A percentile compares a stretch with the other conserved stretches of the same genome.
Evolutionary conservation across 176 grass and related monocot species (phyloP).

Genomic region (Dendrocalamus sinicus): DNA sequence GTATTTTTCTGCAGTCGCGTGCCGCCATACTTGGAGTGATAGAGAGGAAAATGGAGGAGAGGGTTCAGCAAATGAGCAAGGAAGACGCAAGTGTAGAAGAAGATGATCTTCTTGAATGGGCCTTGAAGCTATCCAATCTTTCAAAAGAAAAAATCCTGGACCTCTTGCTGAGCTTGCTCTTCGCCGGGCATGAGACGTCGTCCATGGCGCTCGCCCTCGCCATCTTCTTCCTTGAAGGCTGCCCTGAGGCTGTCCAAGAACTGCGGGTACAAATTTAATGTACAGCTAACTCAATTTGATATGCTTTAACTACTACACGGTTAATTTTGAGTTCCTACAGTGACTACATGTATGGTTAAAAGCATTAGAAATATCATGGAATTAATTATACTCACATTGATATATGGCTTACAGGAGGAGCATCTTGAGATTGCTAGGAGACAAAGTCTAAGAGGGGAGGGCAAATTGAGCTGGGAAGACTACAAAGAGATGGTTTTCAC

Average conservation of each 20-base stretch:
- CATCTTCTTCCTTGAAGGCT: slow-evolving; percentile 91
- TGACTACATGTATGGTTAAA: neutral
- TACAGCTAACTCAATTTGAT: neutral
- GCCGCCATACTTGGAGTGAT: slow-evolving; percentile 79
- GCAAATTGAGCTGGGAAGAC: slow-evolving; percentile 88
- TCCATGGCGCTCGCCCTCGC: slow-evolving; percentile 82
- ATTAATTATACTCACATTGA: slow-evolving; percentile 29
- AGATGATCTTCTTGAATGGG: slow-evolving; percentile 93
- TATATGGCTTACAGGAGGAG: slow-evolving; percentile 62
- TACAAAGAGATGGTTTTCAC: slow-evolving; percentile 99
- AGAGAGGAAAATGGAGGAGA: slow-evolving; percentile 81
- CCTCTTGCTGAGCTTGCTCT: slow-evolving; percentile 89
- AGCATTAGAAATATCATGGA: slow-evolving; percentile 28
- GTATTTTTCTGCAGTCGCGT: slow-evolving; percentile 54
- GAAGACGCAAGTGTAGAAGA: slow-evolving; percentile 52
- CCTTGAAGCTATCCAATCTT: slow-evolving; percentile 68
- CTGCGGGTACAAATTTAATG: slow-evolving; percentile 53
- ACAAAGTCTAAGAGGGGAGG: slow-evolving; percentile 56
- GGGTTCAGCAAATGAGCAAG: slow-evolving; percentile 49
- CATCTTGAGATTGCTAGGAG: slow-evolving; percentile 69
- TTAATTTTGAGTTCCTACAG: slow-evolving; percentile 5
- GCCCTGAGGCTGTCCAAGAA: slow-evolving; percentile 68
- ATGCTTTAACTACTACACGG: neutral
- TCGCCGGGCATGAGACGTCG: slow-evolving; percentile 92
- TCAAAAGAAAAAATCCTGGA: slow-evolving; percentile 91